Percentiles rank a stretch among this genome's conserved stretches.
phyloP scores from a whole-genome alignment of 164 flowering plant genomes.

The Macadamia tetraphylla region DNA sequence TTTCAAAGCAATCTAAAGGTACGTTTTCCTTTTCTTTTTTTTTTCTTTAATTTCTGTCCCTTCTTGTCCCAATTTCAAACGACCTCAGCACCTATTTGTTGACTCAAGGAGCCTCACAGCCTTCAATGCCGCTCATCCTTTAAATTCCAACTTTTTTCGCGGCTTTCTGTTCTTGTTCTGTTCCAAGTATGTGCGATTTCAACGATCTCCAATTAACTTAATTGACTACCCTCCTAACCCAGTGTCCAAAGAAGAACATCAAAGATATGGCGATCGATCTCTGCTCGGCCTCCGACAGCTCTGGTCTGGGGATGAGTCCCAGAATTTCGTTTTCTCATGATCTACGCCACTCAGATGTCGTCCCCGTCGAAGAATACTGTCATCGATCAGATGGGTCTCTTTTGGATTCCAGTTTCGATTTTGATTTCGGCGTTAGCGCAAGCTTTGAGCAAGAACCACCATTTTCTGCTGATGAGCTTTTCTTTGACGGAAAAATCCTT shows the following conservation, averaged over 20 bases:
- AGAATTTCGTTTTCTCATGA: constrained; percentile 76
- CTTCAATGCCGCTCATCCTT: background rate
- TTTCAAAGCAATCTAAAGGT: background rate
- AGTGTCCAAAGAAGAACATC: too few relatives aligned
- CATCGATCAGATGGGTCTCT: constrained; percentile 28
- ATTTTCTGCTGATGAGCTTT: constrained; percentile 68
- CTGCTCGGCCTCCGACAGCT: constrained; percentile 50
- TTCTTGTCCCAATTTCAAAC: constrained; percentile 6
- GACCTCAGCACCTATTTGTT: constrained; percentile 1
- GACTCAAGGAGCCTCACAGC: background rate
- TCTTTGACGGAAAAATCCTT: constrained; percentile 64
- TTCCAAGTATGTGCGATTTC: background rate
- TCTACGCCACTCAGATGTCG: constrained; percentile 34
- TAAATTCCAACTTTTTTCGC: background rate
- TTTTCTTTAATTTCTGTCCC: constrained; percentile 2
- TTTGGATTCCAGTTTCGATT: constrained; percentile 40
- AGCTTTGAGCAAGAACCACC: constrained; percentile 30
- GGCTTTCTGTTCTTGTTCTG: background rate
- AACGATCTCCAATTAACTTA: background rate
- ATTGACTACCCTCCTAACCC: too few relatives aligned
- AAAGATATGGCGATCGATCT: constrained; percentile 52
- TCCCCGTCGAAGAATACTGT: constrained; percentile 14
- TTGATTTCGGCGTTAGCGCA: constrained; percentile 49
- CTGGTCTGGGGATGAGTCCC: constrained; percentile 44
- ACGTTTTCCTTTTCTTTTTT: background rate